Evolutionary conservation across 2,329 filamentous ascomycete genomes (phyloP), one percentile per base, ranked within the genome.

Genomic region (Coniochaeta sp.): DNA sequence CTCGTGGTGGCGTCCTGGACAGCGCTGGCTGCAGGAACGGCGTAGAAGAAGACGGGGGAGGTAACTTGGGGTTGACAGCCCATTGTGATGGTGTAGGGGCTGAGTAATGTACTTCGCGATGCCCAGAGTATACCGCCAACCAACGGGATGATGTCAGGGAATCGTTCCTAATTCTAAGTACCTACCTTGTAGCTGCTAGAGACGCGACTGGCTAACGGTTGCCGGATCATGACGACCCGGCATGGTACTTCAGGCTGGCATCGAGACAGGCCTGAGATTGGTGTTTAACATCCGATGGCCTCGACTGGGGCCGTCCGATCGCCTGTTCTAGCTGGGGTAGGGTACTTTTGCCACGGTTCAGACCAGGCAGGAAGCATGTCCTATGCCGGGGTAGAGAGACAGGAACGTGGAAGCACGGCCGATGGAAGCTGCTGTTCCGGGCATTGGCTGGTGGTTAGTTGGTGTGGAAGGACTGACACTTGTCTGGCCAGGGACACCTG

Each of bases 1-100:
- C 42, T 26, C 42, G 42, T 46, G 42, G 42, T 46, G 42, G 42
- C 42, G 42, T 27, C n/a, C 12, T 18, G 6, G n/a, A 46, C 42
- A 24, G 18, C n/a, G n/a, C n/a, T n/a, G n/a, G 22, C 42, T 46
- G 22, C 42, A 46, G 24, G 42, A 46, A 46, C 42, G 10, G n/a
- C 24, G 16, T 27, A 18, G 13, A 12, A 30, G 42, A n/a, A 30
- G 42, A 46, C 13, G 13, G 2, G 42, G 27, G 4, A 4, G n/a
- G n/a, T n/a, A 14, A 46, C 33, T 22, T 38, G 33, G 33, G 18
- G 33, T 38, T 10, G 33, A 12, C 33, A 2, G 9, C 4, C n/a
- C 33, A 38, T 6, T 38, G 33, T n/a, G n/a, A 9, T 16, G 33
- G 33, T 38, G 33, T 38, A 38, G 16, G 16, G 18, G 33, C 33